phyloP scores from a whole-genome alignment of 345 rosid species.

The Kandelia obovata region DNA sequence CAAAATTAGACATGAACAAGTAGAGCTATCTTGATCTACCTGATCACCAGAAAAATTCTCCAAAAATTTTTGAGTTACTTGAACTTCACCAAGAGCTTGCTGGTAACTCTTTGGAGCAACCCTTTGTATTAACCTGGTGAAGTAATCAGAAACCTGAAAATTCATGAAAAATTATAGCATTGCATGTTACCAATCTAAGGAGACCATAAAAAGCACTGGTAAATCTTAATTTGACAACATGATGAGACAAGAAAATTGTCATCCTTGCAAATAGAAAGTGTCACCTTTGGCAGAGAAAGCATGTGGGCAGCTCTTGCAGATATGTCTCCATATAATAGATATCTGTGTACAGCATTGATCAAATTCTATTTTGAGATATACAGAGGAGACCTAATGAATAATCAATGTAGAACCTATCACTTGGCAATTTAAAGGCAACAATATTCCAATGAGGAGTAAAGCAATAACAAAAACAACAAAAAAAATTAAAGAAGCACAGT shows the following conservation, averaged over 20 bases:
- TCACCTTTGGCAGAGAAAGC: constrained; percentile 86
- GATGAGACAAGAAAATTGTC: neutral
- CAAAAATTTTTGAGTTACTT: constrained; percentile 74
- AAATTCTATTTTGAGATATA: neutral
- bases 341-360: constrained; percentile 37
- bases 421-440: neutral
- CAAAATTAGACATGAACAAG: neutral
- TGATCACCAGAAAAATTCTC: constrained; percentile 97
- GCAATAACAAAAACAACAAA: neutral
- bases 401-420: constrained; percentile 3
- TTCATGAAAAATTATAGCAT: constrained; percentile 3
- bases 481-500: neutral
- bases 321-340: constrained; percentile 87
- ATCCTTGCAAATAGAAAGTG: constrained; percentile 6
- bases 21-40: constrained; percentile 36
- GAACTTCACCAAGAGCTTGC: constrained; percentile 89
- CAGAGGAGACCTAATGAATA: constrained; percentile 5
- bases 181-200: neutral
- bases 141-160: constrained; percentile 79
- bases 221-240: neutral
- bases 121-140: constrained; percentile 82
- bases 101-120: constrained; percentile 95
- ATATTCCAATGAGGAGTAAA: neutral
- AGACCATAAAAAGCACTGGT: neutral
- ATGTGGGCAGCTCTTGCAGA: constrained; percentile 81